Evolutionary conservation across 805 yeast species (phyloP).

Genomic region (Aciculoconidium aculeatum): DNA sequence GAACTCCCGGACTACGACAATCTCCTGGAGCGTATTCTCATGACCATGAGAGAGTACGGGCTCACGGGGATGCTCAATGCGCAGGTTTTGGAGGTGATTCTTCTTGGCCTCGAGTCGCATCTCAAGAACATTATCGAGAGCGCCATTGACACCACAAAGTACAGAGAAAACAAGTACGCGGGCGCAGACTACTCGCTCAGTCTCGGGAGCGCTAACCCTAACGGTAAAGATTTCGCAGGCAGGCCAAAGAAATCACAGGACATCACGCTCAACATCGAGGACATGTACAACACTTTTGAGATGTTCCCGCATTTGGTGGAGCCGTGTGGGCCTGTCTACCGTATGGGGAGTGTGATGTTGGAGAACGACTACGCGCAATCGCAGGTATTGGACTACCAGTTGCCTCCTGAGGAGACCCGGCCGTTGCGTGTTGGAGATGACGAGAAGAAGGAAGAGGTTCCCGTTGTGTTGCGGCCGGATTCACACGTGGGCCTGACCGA

Average conservation of each 20-base stretch:
- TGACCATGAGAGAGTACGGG: conserved; percentile 87
- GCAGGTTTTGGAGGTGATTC: conserved; percentile 70
- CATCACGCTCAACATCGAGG: conserved; percentile 56
- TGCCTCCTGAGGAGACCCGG: conserved; percentile 20
- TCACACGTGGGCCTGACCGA: conserved; percentile 53
- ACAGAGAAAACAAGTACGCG: conserved; percentile 45
- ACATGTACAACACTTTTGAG: conserved; percentile 56
- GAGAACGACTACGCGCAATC: conserved; percentile 10
- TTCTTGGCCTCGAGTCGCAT: conserved; percentile 79
- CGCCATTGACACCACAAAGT: conserved; percentile 65
- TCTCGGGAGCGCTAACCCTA: no score
- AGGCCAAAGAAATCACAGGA: conserved; percentile 13
- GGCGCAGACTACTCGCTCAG: conserved; percentile 30
- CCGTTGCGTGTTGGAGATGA: conserved; percentile 2
- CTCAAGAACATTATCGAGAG: conserved; percentile 68
- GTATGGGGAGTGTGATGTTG: conserved; percentile 37
- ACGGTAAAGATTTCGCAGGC: conserved; percentile 7
- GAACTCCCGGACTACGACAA: conserved; percentile 79
- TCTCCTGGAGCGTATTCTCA: conserved; percentile 62
- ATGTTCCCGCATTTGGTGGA: conserved; percentile 65
- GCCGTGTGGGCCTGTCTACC: conserved; percentile 54
- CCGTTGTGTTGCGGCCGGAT: conserved; percentile 13
- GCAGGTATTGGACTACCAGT: conserved; percentile 17
- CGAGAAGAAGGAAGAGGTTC: conserved; percentile 7
- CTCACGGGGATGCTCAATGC: conserved; percentile 72